Base-by-base conservation (phyloP, 257 asterid species). In the Penstemon barbatus region DNA sequence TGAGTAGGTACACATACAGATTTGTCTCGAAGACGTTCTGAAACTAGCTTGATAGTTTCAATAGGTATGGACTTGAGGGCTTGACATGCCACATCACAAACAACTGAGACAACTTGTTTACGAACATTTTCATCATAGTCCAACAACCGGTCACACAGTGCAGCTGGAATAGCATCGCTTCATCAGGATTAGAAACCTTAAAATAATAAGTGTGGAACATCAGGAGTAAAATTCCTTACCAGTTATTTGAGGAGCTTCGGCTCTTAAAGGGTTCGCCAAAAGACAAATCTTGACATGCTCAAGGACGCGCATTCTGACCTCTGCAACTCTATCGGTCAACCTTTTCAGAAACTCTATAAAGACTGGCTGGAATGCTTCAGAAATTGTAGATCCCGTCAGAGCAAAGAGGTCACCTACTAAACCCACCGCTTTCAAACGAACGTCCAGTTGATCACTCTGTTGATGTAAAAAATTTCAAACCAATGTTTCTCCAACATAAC, bases 1-100 rank as follows among this genome's bases (percentile, higher is more conserved):
- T 13, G 60, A 66, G 66, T 36, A 72, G 70, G 43, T 70, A 69
- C 44, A 79, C 92, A 69, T 82, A 94, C 99, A 77, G 98, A 91
- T 91, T 89, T 91, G 84, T 94, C 99, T 36, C 90, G 91, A 68
- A 94, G 96, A 70, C 96, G 96, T 71, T 94, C 99, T 0, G 99
- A 84, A 42, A 91, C 92, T 80, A 87, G 85, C 86, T 87, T 86
- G 61, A 94, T 76, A 61, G 84, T 89, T 74, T 83, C 96, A 73
- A 82, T 82, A 3, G 91, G 85, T 66, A 91, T 76, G 74, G 97
- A 80, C 57, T 93, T 42, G 70, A 82, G 75, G 79, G 82, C 77
- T 58, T 81, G 83, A 52, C 91, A 89, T 54, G 85, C 95, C 46
- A 91, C 95, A 68, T 94, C 99, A 76, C 97, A 91, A 61, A 91